A percentile compares a stretch with the other conserved stretches of the same genome.
Conservation (phyloP, 176 grass and related monocot species). For the Triticum urartu region DNA sequence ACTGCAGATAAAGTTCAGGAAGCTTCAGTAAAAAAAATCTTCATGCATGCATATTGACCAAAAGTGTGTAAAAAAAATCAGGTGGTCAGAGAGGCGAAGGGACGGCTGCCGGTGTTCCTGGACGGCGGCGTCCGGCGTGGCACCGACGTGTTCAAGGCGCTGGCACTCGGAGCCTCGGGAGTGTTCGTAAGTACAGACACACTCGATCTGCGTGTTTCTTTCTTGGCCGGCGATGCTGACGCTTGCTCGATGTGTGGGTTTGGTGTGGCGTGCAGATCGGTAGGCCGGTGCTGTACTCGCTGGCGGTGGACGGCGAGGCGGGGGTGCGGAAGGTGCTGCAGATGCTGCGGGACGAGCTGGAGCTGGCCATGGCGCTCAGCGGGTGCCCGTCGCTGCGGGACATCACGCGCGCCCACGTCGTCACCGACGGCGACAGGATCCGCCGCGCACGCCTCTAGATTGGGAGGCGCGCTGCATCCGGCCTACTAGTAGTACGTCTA, state of each 20-base stretch:
- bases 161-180: slow-evolving; percentile 82
- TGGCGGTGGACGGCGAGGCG: slow-evolving; percentile 79
- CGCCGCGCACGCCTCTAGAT: slow-evolving; percentile 42
- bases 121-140: slow-evolving; percentile 88
- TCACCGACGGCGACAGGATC: slow-evolving; percentile 50
- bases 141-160: slow-evolving; percentile 93
- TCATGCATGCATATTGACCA: not conserved
- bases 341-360: slow-evolving; percentile 80
- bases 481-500: not conserved
- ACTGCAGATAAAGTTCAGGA: not conserved
- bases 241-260: not conserved
- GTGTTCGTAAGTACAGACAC: slow-evolving; percentile 63
- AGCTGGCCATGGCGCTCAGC: slow-evolving; percentile 78
- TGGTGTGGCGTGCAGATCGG: slow-evolving; percentile 59
- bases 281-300: slow-evolving; percentile 63
- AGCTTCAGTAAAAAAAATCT: slow-evolving; percentile 1
- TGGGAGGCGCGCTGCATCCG: not conserved
- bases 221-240: not conserved
- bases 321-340: slow-evolving; percentile 60
- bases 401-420: slow-evolving; percentile 52
- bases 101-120: slow-evolving; percentile 75
- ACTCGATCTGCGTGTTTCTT: not conserved
- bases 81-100: slow-evolving; percentile 80
- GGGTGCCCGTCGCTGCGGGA: slow-evolving; percentile 73
- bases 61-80: not conserved